phyloP scores from a whole-genome alignment of 2,329 filamentous ascomycete genomes.

The Sporothrix variecibatus region DNA sequence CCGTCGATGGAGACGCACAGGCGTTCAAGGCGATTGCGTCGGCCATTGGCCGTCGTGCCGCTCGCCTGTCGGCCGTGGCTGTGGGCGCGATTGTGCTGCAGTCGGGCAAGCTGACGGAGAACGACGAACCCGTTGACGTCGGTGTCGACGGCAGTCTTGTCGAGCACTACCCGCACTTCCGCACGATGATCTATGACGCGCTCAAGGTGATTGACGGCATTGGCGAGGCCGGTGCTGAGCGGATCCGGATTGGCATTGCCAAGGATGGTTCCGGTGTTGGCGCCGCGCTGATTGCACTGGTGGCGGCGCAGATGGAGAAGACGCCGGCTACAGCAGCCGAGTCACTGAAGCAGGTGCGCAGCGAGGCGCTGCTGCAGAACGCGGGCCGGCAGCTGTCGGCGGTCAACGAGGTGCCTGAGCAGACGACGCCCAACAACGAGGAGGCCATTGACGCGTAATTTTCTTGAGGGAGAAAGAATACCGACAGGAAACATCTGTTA shows the following conservation, averaged over 20 bases:
- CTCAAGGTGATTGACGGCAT: conserved; percentile 75
- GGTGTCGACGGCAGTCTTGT: conserved; percentile 94
- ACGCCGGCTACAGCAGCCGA: conserved; percentile 43
- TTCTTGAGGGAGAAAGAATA: background rate
- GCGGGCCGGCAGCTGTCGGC: conserved; percentile 37
- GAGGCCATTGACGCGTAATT: conserved; percentile 18
- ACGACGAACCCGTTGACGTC: conserved; percentile 77
- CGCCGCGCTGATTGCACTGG: conserved; percentile 88
- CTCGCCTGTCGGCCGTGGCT: conserved; percentile 82
- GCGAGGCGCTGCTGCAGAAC: conserved; percentile 36
- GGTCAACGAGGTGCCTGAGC: conserved; percentile 34
- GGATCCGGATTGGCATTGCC: conserved; percentile 90
- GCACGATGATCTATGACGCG: conserved; percentile 82
- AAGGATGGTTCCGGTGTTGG: conserved; percentile 97
- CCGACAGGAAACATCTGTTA: background rate
- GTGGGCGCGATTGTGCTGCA: conserved; percentile 82
- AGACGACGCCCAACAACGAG: conserved; percentile 1
- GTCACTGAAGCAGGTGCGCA: conserved; percentile 46
- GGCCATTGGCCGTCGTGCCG: conserved; percentile 85
- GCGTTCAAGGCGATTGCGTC: conserved; percentile 81
- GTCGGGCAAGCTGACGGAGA: conserved; percentile 67
- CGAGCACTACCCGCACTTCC: conserved; percentile 93
- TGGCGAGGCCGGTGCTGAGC: conserved; percentile 75
- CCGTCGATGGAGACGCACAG: conserved; percentile 81
- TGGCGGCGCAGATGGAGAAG: conserved; percentile 71